Evolutionary conservation across 805 yeast genomes (phyloP), one percentile per base, ranked within the genome.

Genomic region (Zygoascus bituminiphila): DNA sequence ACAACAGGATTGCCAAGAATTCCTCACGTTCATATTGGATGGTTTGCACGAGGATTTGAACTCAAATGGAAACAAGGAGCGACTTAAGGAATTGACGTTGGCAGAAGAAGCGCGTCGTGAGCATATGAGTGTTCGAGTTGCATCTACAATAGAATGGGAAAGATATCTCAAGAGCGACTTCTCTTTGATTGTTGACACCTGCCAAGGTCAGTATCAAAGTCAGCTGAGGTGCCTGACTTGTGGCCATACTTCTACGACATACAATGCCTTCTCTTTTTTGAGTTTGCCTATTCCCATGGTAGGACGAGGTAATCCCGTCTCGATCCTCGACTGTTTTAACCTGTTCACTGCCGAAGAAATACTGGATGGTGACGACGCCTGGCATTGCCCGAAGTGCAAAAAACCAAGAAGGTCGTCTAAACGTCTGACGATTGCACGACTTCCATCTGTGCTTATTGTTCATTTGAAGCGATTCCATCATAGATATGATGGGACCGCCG

Each of bases 131-230:
- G 73, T 88, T 2, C 72, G 96, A 49, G 70, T 84, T 22, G 96
- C 95, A 0, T 81, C 95, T 0, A 77, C 93, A 0, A 78, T 88
- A 44, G 96, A 89, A 62, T 89, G 98, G 98, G 95, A 86, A 59
- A 70, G 94, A 49, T 88, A 88, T 61, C 68, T 87, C 48, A 81
- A 79, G 50, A 75, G 85, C 19, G 88, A 89, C 61, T 81, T 82
- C 54, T 87, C 96, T 36, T 73, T 82, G 1, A 75, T 89, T 21
- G 93, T 85, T 2, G 89, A 85, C 55, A 74, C 79, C 45, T 87
- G 87, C 62, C 95, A 87, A 61, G 98, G 97, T 1, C 97, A 89
- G 64, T 84, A 82, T 58, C 74, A 84, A 44, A 84, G 94, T n/a
- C 81, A 78, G 47, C 69, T 89, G 57, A 76, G 72, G 57, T 89